A percentile compares a stretch with the other conserved stretches of the same genome.
These are phyloP conservation scores for Skeletonema marinoi DNA, from an alignment of 108 stramenopile genomes.

Conservation along the genomic window DNA sequence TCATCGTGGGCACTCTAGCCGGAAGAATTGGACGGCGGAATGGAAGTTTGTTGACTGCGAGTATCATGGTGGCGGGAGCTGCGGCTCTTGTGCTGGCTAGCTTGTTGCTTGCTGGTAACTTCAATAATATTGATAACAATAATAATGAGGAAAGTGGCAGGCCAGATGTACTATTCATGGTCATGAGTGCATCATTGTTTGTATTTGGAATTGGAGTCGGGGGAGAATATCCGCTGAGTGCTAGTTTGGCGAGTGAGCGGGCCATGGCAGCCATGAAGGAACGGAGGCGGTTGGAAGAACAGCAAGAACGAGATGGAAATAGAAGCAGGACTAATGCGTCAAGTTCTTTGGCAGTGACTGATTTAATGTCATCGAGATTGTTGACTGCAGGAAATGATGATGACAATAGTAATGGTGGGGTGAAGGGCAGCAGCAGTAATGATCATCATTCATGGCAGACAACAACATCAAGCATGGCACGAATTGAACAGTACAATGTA, in stretches of 20 bases:
- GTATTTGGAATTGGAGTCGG: conserved; percentile 81
- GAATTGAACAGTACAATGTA: neutral
- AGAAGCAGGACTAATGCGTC: neutral
- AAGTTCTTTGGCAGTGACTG: neutral
- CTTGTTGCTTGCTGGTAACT: neutral
- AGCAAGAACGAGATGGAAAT: neutral
- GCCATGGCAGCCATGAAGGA: conserved; percentile 46
- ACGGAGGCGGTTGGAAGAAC: neutral
- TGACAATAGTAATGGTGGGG: neutral
- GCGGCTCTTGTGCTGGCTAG: neutral
- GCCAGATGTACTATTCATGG: conserved; percentile 29
- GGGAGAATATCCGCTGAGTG: conserved; percentile 77
- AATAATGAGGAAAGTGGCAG: neutral
- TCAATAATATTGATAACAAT: neutral
- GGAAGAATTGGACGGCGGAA: conserved; percentile 57
- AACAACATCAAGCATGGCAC: neutral
- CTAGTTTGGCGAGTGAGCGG: conserved; percentile 59
- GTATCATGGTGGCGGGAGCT: conserved; percentile 42
- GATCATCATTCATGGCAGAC: conserved; percentile 3
- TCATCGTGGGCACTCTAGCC: conserved; percentile 54
- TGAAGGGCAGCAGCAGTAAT: neutral
- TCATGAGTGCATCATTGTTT: conserved; percentile 50
- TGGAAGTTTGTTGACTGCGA: conserved; percentile 64
- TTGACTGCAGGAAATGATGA: neutral
- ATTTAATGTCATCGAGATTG: neutral